Conservation (phyloP, 2,329 filamentous ascomycete genomes). For the Nigrospora oryzae region DNA sequence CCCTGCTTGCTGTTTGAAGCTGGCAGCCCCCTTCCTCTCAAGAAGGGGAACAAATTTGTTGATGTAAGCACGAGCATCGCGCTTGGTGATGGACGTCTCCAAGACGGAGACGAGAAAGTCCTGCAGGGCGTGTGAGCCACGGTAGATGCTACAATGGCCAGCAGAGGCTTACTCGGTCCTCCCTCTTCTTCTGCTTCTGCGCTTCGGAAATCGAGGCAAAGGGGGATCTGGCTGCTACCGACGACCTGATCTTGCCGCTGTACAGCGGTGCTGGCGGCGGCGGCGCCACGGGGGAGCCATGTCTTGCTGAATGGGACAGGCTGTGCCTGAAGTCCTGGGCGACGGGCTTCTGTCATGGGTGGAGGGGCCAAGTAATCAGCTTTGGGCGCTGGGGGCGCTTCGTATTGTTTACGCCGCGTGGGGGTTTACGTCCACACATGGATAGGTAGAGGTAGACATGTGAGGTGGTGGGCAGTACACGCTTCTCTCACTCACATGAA, state of each 20-base stretch:
- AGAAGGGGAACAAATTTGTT: constrained; percentile 59
- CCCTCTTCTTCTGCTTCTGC: constrained; percentile 36
- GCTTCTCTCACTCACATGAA: constrained; percentile 19
- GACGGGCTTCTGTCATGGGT: constrained; percentile 11
- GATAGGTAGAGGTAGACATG: background rate
- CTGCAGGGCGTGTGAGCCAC: constrained; percentile 29
- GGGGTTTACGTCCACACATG: constrained; percentile 6
- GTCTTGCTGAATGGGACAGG: constrained; percentile 4
- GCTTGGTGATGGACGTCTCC: constrained; percentile 81
- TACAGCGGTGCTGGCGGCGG: constrained; percentile 6
- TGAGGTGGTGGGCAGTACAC: no score
- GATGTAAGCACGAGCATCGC: constrained; percentile 86
- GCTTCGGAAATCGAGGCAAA: constrained; percentile 32
- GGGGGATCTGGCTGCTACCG: constrained; percentile 17
- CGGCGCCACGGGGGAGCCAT: constrained; percentile 15
- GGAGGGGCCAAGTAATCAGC: no score
- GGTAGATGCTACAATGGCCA: background rate
- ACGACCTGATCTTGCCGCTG: constrained; percentile 4
- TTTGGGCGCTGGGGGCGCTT: background rate
- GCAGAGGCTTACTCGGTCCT: constrained; percentile 33
- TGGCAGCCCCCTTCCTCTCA: constrained; percentile 22
- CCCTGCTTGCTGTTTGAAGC: constrained; percentile 18
- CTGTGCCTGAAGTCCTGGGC: constrained; percentile 12
- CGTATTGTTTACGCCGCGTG: background rate
- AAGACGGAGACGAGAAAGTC: constrained; percentile 83